Base-by-base conservation (phyloP, 768 basidiomycete species). In the Psilocybe cyanescens region DNA sequence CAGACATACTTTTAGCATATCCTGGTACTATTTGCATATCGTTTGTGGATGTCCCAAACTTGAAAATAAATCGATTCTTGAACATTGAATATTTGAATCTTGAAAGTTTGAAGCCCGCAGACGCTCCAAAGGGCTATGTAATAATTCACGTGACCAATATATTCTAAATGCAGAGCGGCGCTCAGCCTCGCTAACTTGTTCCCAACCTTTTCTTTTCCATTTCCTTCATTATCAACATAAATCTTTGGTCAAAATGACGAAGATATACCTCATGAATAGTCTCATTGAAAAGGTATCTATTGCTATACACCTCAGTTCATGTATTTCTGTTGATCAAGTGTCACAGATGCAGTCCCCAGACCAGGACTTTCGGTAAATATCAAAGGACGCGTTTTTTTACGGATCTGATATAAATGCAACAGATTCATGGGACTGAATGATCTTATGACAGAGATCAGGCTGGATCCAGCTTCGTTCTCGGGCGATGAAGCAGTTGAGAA, bases 381-480 rank as follows among this genome's bases (percentile, higher is more conserved):
- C 49, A 57, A 61, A 57, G 33, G 63, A 70, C 73, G 71, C 72
- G 72, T 74, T 61, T 48, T 58, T 65, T 66, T 50, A 45, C 39
- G 16, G 65, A 62, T 37, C 66, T 61, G 64, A 56, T 50, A 57
- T 58, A 50, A n/a, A 45, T 50, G 14, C 19, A 33, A n/a, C 69
- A 96, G 95, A 73, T 95, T 94, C 75, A 99, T 98, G 97, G 95
- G 95, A 41, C 81, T 99, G 65, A 97, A 94, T 65, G 97, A 99
- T 76, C 76, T 99, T 67, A 91, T 94, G 85, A 84, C 85, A 39
- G 95, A 97, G 78, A 88, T 96, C 79, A 89, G 84, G 73, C 83
- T 87, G 72, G 89, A 94, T 83, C 86, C 84, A 54, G 76, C 74
- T 51, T 87, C 83, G 52, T 95, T 95, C 73, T 76, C 86, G 9